Evolutionary conservation across 345 rosid species (phyloP), one percentile per base, ranked within the genome.

Genomic region (Raphanus sativus): DNA sequence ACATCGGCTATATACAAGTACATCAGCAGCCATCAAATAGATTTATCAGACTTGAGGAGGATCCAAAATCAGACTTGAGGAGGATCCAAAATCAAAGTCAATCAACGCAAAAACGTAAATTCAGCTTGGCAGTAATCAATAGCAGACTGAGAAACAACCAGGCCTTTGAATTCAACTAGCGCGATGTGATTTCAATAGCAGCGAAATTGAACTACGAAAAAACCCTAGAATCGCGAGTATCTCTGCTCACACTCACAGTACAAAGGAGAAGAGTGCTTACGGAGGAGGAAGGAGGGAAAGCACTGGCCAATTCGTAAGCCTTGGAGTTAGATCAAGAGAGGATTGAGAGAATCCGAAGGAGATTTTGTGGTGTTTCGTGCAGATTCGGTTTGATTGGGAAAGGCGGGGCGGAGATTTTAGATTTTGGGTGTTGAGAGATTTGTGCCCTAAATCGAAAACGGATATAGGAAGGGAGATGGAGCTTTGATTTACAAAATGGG

Each of bases 381-480:
- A 5, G 63, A 25, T 59, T 71, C 16, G 63, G 63, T 30, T 13
- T 4, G 34, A 12, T 21, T 40, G 33, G 24, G 42, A 69, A 60
- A 68, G 70, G 42, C 54, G 17, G 45, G 4, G 32, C 36, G 40
- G 34, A 74, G 70, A 79, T 74, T 69, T 69, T 26, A 45, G 71
- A 42, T 63, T 69, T 45, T 4, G 6, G 6, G 52, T 0, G 1
- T n/a, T 1, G 21, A 65, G 11, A 58, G 52, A 7, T 78, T 52
- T 34, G 73, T 69, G 83, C 83, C 83, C 83, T 80, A 80, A 80
- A 80, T 74, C 79, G 76, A 48, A 70, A 54, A 59, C 45, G 69
- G 79, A 62, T 62, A 69, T 55, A 1, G 74, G 17, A 67, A 62
- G 13, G 16, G 54, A 74, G 62, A 56, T 42, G 8, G 40, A 70